Base-by-base conservation (phyloP, 495 filamentous ascomycete species). In the Aspergillus kassunensis region DNA sequence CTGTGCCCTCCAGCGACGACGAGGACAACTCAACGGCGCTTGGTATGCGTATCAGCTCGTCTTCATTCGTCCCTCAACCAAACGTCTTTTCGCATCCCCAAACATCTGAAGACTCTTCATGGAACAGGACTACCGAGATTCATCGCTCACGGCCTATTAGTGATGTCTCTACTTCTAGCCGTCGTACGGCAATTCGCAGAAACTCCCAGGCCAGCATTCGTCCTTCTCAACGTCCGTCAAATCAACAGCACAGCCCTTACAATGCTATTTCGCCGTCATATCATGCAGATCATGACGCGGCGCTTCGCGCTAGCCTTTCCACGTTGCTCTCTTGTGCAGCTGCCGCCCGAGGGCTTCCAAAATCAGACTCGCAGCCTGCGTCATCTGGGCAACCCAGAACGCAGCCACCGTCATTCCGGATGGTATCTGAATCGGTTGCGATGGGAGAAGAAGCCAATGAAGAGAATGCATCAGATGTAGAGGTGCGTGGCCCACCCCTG, bases 281-380 rank as follows among this genome's bases (percentile, higher is more conserved):
- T 60, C 85, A 87, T 54, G 82, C 88, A 20, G 91, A 96, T 49
- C 90, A 97, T 57, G 93, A 98, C 64, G 92, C 90, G 20, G 93
- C 91, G 0, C 81, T 98, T 1, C 84, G 93, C 31, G 90, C 93
- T 6, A 95, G 89, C 49, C 76, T 98, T 4, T 95, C 91, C 6
- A 98, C 93, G 3, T 80, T 98, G n/a, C 81, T 98, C 4, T 95
- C 90, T 35, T 91, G 88, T 63, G 93, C 89, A 1, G 91, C 92
- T 2, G 91, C 90, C 3, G 92, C 90, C 2, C 80, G 93, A 19
- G 85, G 88, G 19, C 74, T 93, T 4, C 82, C 88, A 1, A 96
- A 95, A 61, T 60, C 75, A 16, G 72, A 79, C 4, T 57, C 71
- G 21, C 68, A 67, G n/a, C 59, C 63, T 1, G 18, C 57, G 23